These are phyloP conservation scores for Medicago lupulina DNA, from an alignment of 306 rosid species.

Conservation along the genomic window DNA sequence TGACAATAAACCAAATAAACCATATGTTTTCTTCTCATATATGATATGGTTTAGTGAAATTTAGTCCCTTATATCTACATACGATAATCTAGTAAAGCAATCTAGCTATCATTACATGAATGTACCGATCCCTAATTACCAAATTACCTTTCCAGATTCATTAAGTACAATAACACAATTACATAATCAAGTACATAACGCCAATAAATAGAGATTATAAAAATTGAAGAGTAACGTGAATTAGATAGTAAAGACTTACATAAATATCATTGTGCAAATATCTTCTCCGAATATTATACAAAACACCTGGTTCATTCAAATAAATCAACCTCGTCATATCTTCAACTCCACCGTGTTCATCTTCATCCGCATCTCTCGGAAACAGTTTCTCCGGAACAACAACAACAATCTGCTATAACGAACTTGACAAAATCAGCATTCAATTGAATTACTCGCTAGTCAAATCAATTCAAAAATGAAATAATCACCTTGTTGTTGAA, in stretches of 20 bases:
- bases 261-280: slow-evolving; percentile 90
- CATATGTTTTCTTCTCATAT: neutral
- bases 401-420: slow-evolving; percentile 57
- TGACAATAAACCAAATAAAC: slow-evolving; percentile 24
- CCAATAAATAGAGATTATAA: neutral
- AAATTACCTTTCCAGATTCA: neutral
- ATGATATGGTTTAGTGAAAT: neutral
- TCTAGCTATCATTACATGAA: neutral
- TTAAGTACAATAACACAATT: slow-evolving; percentile 22
- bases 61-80: neutral
- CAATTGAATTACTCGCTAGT: neutral
- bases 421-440: slow-evolving; percentile 3
- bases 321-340: slow-evolving; percentile 92
- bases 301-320: slow-evolving; percentile 95
- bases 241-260: slow-evolving; percentile 54
- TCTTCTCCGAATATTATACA: slow-evolving; percentile 89
- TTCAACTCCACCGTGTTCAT: slow-evolving; percentile 93
- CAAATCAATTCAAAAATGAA: slow-evolving; percentile 11
- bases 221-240: slow-evolving; percentile 7
- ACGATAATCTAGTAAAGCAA: neutral
- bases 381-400: slow-evolving; percentile 60
- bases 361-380: slow-evolving; percentile 91
- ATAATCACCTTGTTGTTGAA: slow-evolving; percentile 68
- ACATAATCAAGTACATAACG: neutral
- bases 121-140: slow-evolving; percentile 16